phyloP scores from a whole-genome alignment of 345 rosid genomes.

The Heritiera fomes region DNA sequence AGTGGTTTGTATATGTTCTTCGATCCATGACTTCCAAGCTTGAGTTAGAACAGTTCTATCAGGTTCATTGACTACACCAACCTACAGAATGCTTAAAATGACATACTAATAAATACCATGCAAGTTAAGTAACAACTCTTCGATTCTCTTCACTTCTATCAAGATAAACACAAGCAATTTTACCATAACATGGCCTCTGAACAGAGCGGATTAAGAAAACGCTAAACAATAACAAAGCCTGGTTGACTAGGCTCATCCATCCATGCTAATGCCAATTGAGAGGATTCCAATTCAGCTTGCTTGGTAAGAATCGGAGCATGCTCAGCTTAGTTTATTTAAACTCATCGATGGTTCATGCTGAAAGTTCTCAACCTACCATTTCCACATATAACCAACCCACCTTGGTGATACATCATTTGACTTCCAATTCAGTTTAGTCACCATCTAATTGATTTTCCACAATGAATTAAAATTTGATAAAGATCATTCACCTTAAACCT shows the following conservation, averaged over 20 bases:
- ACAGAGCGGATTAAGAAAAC: not conserved
- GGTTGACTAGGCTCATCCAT: not conserved
- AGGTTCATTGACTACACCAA: constrained; percentile 70
- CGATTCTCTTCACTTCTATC: not conserved
- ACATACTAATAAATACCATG: not conserved
- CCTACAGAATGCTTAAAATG: constrained; percentile 39
- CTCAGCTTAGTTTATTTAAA: not conserved
- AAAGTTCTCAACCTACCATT: constrained; percentile 2
- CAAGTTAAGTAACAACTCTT: constrained; percentile 11
- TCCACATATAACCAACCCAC: not conserved
- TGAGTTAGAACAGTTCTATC: constrained; percentile 68
- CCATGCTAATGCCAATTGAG: not conserved
- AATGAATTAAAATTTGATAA: not conserved
- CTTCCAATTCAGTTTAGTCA: constrained; percentile 7
- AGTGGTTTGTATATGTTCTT: constrained; percentile 71
- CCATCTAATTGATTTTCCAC: not conserved
- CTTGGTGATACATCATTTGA: not conserved
- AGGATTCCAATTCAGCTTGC: not conserved
- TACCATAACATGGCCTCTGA: not conserved
- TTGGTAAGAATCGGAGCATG: not conserved
- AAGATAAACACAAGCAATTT: not conserved
- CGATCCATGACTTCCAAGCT: constrained; percentile 99
- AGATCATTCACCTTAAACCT: constrained; percentile 1
- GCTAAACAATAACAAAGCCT: not conserved
- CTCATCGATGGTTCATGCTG: not conserved